Conservation (phyloP, 371 early-diverging fungal species). For the Mucor piriformis region DNA sequence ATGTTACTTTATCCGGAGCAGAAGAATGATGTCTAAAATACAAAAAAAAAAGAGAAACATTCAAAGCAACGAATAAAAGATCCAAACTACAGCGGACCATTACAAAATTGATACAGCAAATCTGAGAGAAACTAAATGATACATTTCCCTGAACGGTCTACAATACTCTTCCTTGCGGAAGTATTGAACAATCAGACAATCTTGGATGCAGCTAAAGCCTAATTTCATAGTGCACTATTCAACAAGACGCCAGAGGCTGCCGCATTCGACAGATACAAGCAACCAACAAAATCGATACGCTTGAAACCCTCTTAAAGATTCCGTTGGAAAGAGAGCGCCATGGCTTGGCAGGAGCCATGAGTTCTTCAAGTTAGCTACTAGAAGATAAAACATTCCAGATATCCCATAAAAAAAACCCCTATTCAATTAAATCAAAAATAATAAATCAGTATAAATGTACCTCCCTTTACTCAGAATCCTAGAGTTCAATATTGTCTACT, state of each 20-base stretch:
- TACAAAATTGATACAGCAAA: conserved; percentile 7
- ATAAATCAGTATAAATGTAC: too few species aligned
- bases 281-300: not conserved
- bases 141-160: conserved; percentile 9
- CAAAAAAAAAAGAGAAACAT: conserved; percentile 1
- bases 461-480: too few species aligned
- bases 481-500: too few species aligned
- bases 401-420: too few species aligned
- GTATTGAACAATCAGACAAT: too few species aligned
- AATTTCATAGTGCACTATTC: conserved; percentile 1
- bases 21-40: conserved; percentile 11
- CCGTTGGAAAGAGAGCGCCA: too few species aligned
- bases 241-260: conserved; percentile 3
- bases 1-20: conserved; percentile 1
- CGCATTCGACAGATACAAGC: conserved; percentile 4
- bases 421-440: too few species aligned
- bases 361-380: conserved; percentile 3
- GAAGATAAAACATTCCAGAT: not conserved
- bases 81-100: conserved; percentile 6
- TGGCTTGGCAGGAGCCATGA: conserved; percentile 2
- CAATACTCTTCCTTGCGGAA: conserved; percentile 9
- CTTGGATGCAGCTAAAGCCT: conserved; percentile 1
- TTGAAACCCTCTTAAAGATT: too few species aligned
- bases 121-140: conserved; percentile 8
- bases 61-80: conserved; percentile 6